These are phyloP conservation scores for Leishmania major DNA, from an alignment of 208 protist genomes.

Conservation along the genomic window DNA sequence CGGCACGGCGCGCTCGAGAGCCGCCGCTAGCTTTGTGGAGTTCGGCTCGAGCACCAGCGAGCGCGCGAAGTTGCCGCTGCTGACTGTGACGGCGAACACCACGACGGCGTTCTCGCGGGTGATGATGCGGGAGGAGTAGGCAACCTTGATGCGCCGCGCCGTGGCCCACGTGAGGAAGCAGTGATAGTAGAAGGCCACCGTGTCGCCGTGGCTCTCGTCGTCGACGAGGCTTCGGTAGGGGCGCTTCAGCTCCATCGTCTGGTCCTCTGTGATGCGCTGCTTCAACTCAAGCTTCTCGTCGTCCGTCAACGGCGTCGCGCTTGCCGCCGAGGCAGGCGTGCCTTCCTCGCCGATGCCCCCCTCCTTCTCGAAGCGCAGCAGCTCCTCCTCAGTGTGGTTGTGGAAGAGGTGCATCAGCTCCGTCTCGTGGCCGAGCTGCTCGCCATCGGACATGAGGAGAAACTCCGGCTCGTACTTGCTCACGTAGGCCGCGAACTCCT, in stretches of 20 bases:
- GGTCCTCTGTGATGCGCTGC: slow-evolving; percentile 22
- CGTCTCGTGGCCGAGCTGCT: slow-evolving; percentile 70
- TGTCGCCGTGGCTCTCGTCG: slow-evolving; percentile 60
- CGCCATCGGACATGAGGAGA: slow-evolving; percentile 87
- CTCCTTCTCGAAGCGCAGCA: slow-evolving; percentile 13
- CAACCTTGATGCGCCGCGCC: slow-evolving; percentile 71
- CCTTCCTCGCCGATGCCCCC: slow-evolving; percentile 5
- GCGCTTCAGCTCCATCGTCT: slow-evolving; percentile 30
- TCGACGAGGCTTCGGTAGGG: slow-evolving; percentile 79
- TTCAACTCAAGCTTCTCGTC: slow-evolving; percentile 29
- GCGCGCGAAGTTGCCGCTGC: slow-evolving; percentile 63
- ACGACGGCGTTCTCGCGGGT: slow-evolving; percentile 82
- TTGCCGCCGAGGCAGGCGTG: neutral
- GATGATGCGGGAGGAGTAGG: slow-evolving; percentile 86
- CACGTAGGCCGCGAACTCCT: slow-evolving; percentile 65
- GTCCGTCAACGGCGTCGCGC: neutral
- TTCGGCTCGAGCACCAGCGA: slow-evolving; percentile 55
- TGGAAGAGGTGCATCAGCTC: slow-evolving; percentile 63
- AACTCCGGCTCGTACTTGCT: slow-evolving; percentile 82
- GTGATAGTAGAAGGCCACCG: slow-evolving; percentile 70
- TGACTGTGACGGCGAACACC: slow-evolving; percentile 76
- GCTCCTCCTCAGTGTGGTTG: slow-evolving; percentile 40
- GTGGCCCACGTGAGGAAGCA: slow-evolving; percentile 82
- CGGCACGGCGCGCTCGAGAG: slow-evolving; percentile 44
- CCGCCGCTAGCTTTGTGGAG: slow-evolving; percentile 44